A percentile compares a stretch with the other conserved stretches of the same genome.
Conservation (phyloP, 495 filamentous ascomycete species). For the Penicillium macrosclerotiorum region DNA sequence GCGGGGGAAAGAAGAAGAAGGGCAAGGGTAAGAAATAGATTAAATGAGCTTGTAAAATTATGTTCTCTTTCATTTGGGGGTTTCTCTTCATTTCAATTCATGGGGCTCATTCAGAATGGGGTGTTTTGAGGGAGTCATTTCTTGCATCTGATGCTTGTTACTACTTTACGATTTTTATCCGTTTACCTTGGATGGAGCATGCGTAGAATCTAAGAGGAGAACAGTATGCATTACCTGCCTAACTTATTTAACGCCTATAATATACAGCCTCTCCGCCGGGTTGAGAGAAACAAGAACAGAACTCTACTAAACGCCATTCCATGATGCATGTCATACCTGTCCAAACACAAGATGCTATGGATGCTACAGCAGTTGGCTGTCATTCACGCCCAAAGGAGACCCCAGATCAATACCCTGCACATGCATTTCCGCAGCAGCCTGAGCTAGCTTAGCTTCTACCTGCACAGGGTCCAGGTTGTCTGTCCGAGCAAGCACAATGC, state of each 20-base stretch:
- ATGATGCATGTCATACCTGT: conserved; percentile 16
- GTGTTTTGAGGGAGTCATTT: neutral
- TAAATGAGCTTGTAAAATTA: conserved; percentile 14
- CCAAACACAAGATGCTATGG: neutral
- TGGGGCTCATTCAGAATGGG: conserved; percentile 2
- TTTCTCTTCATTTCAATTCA: conserved; percentile 8
- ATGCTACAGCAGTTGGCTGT: conserved; percentile 28
- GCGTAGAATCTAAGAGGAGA: conserved; percentile 2
- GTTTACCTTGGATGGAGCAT: neutral
- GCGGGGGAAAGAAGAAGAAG: conserved; percentile 60
- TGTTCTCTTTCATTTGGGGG: conserved; percentile 6
- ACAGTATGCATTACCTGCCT: conserved; percentile 5
- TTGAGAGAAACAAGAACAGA: neutral
- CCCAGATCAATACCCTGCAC: conserved; percentile 37
- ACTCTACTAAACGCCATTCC: conserved; percentile 11
- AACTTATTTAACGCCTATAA: conserved; percentile 3
- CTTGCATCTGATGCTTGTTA: neutral
- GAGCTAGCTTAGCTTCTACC: conserved; percentile 41
- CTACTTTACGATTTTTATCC: neutral
- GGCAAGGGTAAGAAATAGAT: conserved; percentile 76
- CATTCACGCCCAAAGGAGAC: conserved; percentile 26
- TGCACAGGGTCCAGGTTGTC: conserved; percentile 26
- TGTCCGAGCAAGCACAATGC: conserved; percentile 49
- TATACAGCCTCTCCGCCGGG: conserved; percentile 13
- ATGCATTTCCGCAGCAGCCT: conserved; percentile 56